These are phyloP conservation scores for Acacia melanoxylon DNA, from an alignment of 306 rosid genomes.

Conservation along the genomic window DNA sequence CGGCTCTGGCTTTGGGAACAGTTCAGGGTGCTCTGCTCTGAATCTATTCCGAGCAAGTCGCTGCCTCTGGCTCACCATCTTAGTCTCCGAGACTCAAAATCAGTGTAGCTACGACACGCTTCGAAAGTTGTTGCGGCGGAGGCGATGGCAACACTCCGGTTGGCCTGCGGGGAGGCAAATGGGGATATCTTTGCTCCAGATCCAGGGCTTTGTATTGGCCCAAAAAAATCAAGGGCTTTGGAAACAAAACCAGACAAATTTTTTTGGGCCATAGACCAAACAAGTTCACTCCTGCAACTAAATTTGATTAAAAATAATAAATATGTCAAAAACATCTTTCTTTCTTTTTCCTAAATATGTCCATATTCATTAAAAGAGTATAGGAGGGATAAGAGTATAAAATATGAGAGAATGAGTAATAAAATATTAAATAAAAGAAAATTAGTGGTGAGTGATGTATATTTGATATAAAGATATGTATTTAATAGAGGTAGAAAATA, in stretches of 20 bases:
- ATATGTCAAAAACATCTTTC: no score
- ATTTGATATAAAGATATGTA: no score
- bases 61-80: conserved; percentile 85
- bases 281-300: no score
- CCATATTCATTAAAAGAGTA: no score
- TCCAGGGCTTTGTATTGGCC: not conserved
- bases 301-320: no score
- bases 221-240: not conserved
- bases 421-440: no score
- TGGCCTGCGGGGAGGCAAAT: not conserved
- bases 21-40: conserved; percentile 53
- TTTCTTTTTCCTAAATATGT: no score
- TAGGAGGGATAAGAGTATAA: no score
- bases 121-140: not conserved
- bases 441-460: no score
- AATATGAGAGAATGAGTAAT: no score
- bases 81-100: conserved; percentile 38
- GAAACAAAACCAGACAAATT: not conserved
- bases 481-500: no score
- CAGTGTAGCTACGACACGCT: not conserved
- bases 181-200: not conserved
- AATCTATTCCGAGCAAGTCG: conserved; percentile 63
- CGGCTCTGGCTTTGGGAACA: conserved; percentile 51
- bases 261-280: not conserved
- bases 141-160: not conserved